Base-by-base conservation (phyloP, 257 asterid genomes). In the Capsicum chinense region DNA sequence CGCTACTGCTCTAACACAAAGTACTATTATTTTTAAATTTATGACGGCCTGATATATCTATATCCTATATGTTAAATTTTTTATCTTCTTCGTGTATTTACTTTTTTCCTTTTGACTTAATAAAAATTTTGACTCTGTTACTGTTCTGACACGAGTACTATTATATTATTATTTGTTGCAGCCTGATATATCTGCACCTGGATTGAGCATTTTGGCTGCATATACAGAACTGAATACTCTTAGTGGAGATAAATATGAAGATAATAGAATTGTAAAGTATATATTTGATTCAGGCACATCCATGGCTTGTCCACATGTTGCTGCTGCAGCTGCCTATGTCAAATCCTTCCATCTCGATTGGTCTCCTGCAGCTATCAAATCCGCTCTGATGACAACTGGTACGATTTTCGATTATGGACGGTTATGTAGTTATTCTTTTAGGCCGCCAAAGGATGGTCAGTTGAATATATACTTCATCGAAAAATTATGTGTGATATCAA, bases 131-230 rank as follows among this genome's bases (percentile, higher is more conserved):
- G 6, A 9, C 16, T 42, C 56, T 0, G 0, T 0, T 17, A 4
- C 0, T 69, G 5, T 3, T n/a, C 52, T 81, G 15, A 73, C 8
- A 48, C 39, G 50, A n/a, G 79, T 39, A 47, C 73, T 15, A 0
- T 26, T n/a, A 15, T 35, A 15, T 56, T n/a, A 17, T 66, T 35
- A 14, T 39, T 35, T 68, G 9, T 79, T 19, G 14, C 92, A 94
- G 95, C 99, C 99, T 3, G 99, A 95, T 68, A 88, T 95, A 21
- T 83, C 94, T 60, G 99, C 98, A 13, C 99, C 99, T 0, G 99
- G 99, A 82, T 86, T 92, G 35, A 84, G 87, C 86, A 92, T 95
- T 76, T 70, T 95, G 83, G 98, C 99, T 9, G 98, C 95, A 16
- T 91, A 66, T 86, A 69, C 98, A 1, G 78, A 42, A 64, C 71